These are phyloP conservation scores for Penicillium sp. DNA, from an alignment of 2,329 filamentous ascomycete genomes.

Conservation along the genomic window DNA sequence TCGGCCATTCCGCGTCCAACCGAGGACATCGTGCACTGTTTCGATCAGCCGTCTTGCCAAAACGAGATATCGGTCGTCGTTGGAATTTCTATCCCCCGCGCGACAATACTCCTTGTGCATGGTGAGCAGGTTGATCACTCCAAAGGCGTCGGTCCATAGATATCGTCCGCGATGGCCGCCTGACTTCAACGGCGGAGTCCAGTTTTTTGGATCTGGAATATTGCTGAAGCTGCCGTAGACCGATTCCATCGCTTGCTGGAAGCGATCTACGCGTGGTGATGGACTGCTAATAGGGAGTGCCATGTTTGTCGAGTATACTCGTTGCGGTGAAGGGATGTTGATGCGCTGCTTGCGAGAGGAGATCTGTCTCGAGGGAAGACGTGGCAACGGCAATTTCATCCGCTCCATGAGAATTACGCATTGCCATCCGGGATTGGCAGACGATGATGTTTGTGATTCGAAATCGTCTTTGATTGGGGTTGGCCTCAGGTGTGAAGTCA, in stretches of 20 bases:
- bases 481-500: slow-evolving; percentile 25
- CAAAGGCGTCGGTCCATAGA: slow-evolving; percentile 58
- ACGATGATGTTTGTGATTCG: neutral
- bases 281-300: slow-evolving; percentile 17
- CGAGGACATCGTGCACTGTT: slow-evolving; percentile 51
- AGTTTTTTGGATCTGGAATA: slow-evolving; percentile 32
- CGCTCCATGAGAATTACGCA: neutral
- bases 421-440: neutral
- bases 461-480: slow-evolving; percentile 4
- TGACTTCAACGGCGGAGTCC: slow-evolving; percentile 48
- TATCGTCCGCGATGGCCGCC: slow-evolving; percentile 55
- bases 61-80: slow-evolving; percentile 42
- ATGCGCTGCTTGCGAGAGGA: neutral
- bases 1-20: slow-evolving; percentile 47
- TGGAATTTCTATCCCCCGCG: slow-evolving; percentile 7
- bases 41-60: slow-evolving; percentile 47
- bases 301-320: slow-evolving; percentile 9
- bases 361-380: neutral
- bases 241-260: slow-evolving; percentile 37
- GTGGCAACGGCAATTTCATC: neutral
- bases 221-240: slow-evolving; percentile 37
- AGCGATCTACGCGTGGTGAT: slow-evolving; percentile 26
- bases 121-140: slow-evolving; percentile 55
- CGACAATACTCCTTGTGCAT: slow-evolving; percentile 40
- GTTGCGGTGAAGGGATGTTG: neutral